Conservation (phyloP, 257 asterid genomes). For the Echites panduratus region DNA sequence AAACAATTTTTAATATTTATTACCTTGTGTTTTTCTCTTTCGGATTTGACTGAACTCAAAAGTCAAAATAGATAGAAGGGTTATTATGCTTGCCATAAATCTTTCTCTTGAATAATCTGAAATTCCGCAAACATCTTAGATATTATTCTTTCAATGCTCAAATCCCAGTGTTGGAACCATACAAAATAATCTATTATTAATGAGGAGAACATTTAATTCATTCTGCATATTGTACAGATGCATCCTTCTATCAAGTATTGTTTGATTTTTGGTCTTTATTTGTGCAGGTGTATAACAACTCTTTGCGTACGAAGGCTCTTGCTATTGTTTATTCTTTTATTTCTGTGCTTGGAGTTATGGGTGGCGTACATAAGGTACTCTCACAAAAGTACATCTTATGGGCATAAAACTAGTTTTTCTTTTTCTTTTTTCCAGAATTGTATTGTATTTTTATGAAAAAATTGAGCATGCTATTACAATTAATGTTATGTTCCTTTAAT, state of each 20-base stretch:
- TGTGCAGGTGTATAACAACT: constrained; percentile 70
- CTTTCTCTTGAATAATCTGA: background rate
- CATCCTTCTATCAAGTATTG: background rate
- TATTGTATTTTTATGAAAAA: constrained; percentile 8
- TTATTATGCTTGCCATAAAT: background rate
- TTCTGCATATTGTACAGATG: background rate
- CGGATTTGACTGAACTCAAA: background rate
- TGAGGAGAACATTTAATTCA: background rate
- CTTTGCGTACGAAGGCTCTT: constrained; percentile 69
- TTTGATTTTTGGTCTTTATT: constrained; percentile 9
- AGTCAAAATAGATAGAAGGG: background rate
- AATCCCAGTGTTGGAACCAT: background rate
- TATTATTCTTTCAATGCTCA: background rate
- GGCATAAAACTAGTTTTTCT: constrained; percentile 7
- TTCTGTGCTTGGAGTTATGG: constrained; percentile 78
- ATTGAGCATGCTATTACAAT: constrained; percentile 10
- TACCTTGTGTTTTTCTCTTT: background rate
- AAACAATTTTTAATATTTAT: background rate
- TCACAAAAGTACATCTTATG: background rate
- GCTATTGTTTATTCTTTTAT: constrained; percentile 73
- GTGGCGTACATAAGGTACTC: constrained; percentile 84
- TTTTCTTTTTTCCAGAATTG: background rate
- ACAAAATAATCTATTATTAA: background rate
- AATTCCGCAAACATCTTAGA: background rate
- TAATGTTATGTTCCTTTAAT: constrained; percentile 25